These are phyloP conservation scores for Apiotrichum akiyoshidainum DNA, from an alignment of 1,284 basidiomycete species.

Conservation along the genomic window DNA sequence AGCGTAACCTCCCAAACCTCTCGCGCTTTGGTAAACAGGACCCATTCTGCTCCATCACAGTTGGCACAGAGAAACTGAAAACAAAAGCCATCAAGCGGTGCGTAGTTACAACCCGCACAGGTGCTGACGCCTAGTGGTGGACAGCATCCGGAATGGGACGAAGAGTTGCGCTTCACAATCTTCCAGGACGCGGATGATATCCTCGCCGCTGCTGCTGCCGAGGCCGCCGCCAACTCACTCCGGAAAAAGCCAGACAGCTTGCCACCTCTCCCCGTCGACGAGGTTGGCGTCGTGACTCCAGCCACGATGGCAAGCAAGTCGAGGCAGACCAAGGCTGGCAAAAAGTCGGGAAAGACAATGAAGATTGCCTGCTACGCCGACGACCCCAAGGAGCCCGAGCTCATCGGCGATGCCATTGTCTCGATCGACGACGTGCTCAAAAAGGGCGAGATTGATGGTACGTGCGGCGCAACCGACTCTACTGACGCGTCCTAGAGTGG, in stretches of 20 bases:
- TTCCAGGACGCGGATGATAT: conserved; percentile 73
- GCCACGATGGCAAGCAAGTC: conserved; percentile 52
- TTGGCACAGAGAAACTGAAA: conserved; percentile 75
- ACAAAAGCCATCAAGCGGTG: conserved; percentile 81
- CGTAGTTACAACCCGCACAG: conserved; percentile 8
- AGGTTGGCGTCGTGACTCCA: conserved; percentile 39
- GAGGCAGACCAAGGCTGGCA: conserved; percentile 3
- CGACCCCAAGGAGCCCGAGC: conserved; percentile 88
- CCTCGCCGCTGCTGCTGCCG: conserved; percentile 53
- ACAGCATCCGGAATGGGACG: conserved; percentile 98
- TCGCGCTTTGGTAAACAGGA: conserved; percentile 96
- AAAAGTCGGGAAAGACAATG: conserved; percentile 61
- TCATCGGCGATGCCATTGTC: conserved; percentile 87
- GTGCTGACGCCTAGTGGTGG: conserved; percentile 62
- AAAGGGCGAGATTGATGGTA: conserved; percentile 94
- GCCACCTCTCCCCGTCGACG: conserved; percentile 13
- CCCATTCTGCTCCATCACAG: conserved; percentile 79
- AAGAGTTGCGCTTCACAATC: conserved; percentile 91
- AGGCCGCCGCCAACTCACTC: conserved; percentile 54
- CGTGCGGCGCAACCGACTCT: conserved; percentile 38
- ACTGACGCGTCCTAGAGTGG: conserved; percentile 62
- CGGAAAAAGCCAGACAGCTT: conserved; percentile 9
- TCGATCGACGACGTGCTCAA: conserved; percentile 86
- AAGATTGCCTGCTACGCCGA: conserved; percentile 87
- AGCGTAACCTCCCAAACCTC: conserved; percentile 92